phyloP scores from a whole-genome alignment of 2,329 filamentous ascomycete species.

The Fusarium guadeloupense region DNA sequence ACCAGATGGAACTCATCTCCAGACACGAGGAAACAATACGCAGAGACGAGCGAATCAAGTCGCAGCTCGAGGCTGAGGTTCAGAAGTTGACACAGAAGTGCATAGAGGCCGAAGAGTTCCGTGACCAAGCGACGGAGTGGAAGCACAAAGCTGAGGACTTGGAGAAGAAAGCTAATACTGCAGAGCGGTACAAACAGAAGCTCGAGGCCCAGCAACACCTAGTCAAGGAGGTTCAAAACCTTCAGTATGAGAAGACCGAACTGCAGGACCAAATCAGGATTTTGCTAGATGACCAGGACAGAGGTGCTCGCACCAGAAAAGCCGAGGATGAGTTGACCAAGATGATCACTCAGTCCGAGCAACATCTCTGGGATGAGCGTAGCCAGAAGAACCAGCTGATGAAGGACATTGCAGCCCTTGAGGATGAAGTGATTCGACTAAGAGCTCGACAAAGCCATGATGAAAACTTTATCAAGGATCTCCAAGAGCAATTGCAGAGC shows the following conservation, averaged over 20 bases:
- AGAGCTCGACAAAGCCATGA: constrained; percentile 59
- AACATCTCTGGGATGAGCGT: constrained; percentile 54
- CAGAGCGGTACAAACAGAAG: constrained; percentile 70
- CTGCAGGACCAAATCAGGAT: constrained; percentile 58
- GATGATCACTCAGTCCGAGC: constrained; percentile 54
- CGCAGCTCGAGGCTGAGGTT: constrained; percentile 68
- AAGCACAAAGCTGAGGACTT: constrained; percentile 67
- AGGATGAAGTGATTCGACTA: constrained; percentile 59
- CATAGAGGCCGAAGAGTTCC: constrained; percentile 60
- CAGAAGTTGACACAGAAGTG: constrained; percentile 57
- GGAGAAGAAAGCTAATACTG: constrained; percentile 69
- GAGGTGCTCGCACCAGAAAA: constrained; percentile 47
- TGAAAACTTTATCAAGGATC: constrained; percentile 65
- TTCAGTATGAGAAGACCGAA: constrained; percentile 65
- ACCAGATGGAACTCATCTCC: constrained; percentile 77
- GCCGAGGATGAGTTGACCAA: constrained; percentile 53
- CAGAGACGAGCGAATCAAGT: constrained; percentile 48
- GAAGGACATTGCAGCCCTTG: constrained; percentile 55
- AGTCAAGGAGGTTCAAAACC: constrained; percentile 63
- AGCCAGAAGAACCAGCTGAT: constrained; percentile 58
- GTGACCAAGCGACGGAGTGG: constrained; percentile 69
- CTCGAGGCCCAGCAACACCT: constrained; percentile 65
- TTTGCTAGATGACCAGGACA: constrained; percentile 50
- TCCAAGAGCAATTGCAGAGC: constrained; percentile 66
- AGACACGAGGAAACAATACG: constrained; percentile 66